phyloP scores from a whole-genome alignment of 2,329 filamentous ascomycete genomes.

The Trichoderma koningiopsis region DNA sequence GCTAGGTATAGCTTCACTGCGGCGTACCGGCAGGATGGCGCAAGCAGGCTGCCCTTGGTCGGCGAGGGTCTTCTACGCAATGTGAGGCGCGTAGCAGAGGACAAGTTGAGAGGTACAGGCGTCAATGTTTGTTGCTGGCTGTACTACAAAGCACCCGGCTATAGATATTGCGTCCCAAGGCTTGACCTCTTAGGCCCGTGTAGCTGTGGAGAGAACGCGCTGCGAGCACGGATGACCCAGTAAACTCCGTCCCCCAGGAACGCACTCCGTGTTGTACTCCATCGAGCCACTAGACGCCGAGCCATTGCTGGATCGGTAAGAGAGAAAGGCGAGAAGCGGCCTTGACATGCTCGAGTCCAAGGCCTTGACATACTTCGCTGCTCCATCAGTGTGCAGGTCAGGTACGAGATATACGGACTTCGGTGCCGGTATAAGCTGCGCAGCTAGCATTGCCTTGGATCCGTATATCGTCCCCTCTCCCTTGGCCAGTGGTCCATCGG shows the following conservation, averaged over 20 bases:
- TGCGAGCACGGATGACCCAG: not conserved
- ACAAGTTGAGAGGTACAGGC: not conserved
- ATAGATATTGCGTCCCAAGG: not conserved
- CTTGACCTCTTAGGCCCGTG: not conserved
- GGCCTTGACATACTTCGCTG: not conserved
- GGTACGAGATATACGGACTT: not conserved
- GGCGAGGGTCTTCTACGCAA: not conserved
- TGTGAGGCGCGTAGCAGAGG: not conserved
- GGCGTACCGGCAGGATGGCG: not conserved
- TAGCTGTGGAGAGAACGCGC: not conserved
- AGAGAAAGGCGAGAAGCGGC: not conserved
- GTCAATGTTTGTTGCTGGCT: not conserved
- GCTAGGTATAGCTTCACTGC: not conserved
- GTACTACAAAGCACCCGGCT: not conserved
- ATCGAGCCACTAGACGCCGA: not conserved
- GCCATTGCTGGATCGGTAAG: not conserved
- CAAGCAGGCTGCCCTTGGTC: not conserved
- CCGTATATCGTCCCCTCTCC: not conserved
- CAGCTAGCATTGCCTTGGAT: not conserved
- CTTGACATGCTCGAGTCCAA: not conserved
- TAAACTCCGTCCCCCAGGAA: not conserved
- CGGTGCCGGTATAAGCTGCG: not conserved
- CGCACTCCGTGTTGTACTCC: not conserved
- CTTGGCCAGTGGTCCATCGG: not conserved
- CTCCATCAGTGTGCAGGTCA: not conserved